Base-by-base conservation (phyloP, 2,329 filamentous ascomycete genomes). In the Arthroderma sp. region DNA sequence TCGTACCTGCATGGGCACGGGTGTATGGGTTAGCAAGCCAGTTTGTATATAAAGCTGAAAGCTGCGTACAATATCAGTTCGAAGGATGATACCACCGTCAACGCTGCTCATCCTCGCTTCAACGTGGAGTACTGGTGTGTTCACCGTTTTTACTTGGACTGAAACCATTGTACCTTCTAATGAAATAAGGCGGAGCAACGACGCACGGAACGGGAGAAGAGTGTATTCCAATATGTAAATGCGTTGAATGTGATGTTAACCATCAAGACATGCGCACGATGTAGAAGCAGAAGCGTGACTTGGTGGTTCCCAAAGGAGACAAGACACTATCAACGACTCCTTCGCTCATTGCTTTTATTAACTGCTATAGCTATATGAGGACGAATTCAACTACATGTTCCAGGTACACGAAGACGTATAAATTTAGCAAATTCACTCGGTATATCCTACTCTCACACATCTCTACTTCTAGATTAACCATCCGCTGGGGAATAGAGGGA, bases 91-190 rank as follows among this genome's bases (percentile, higher is more conserved):
- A 53, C 63, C 60, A 25, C 63, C 61, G 23, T 64, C 58, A 15
- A 54, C 53, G 59, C 56, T 64, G 39, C 67, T 70, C 37, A 74
- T 63, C 9, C 70, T 66, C 33, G 69, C 71, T 59, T 75, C 73
- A 41, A 75, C 61, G 57, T 74, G 70, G 7, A 75, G 60, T 13
- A 69, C 64, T 13, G 71, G 67, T 37, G 61, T 66, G n/a, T 59
- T 56, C 9, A 25, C 9, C 13, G n/a, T 35, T 5, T 19, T 41
- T 3, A 41, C 39, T 19, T 55, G 37, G 17, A 25, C 25, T 8
- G 35, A 28, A 2, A 35, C 58, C 58, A 59, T 59, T 33, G 15
- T 51, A 9, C 25, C 15, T 23, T 13, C 19, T 13, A 5, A 13
- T 25, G 2, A 47, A 47, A 1, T 7, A 7, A 4, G 4, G 3